Base-by-base conservation (phyloP, 805 yeast species). In the Wickerhamiella musiphila region DNA sequence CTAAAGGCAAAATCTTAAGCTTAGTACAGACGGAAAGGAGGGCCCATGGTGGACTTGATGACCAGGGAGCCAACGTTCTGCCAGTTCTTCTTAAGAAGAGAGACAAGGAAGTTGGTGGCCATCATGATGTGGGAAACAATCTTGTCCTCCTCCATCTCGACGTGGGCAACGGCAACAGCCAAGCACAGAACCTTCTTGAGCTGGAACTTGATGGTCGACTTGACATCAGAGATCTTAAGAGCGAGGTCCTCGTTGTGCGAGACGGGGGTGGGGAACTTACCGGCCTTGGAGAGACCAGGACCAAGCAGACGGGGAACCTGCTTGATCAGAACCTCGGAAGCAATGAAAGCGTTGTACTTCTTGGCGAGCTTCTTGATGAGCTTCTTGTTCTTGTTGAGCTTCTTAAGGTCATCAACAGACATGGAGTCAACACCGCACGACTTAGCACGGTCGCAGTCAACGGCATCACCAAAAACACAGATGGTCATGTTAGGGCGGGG, bases 251-350 rank as follows among this genome's bases (percentile, higher is more conserved):
- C 99, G 66, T 79, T 73, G 79, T 90, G 98, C 48, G 99, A 90
- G 56, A 90, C 98, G 69, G 99, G 99, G 65, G 96, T 86, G 67
- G 99, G 99, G 94, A 90, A 90, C 86, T 90, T 90, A 78, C 98
- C 98, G 61, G 95, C 96, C 79, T 90, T 90, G 53, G 98, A 90
- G 61, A 90, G 82, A 67, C 86, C 94, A 65, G 99, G 99, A 72
- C 99, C 99, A 62, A 90, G 75, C 63, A 90, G 75, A 78, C 99
- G 90, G 69, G 99, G 99, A 63, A 90, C 93, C 73, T 90, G 98
- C 76, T 90, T 90, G 66, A 90, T 90, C 66, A 90, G 79, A 50
- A 79, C 93, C 67, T 90, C 98, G 50, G 99, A 90, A 66, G 99
- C 96, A 61, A 90, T 66, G 77, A 90, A 90, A 54, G 98, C 95